Evolutionary conservation across 768 basidiomycete genomes (phyloP), one percentile per base, ranked within the genome.

Genomic region (Termitomyces sp.): DNA sequence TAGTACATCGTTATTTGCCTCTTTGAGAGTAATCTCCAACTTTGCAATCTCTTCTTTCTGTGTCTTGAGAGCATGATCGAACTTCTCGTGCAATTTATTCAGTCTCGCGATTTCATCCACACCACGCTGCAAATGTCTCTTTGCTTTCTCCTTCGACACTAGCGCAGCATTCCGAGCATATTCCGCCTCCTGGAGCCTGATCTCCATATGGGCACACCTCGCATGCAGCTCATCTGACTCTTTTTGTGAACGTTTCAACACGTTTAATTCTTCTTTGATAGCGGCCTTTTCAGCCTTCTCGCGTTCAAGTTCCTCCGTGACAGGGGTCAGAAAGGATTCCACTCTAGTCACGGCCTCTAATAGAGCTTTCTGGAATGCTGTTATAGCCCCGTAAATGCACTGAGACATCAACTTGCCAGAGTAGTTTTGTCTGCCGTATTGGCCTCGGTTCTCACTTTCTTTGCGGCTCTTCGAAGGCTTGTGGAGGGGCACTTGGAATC

Each of bases 381-480:
- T 60, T 41, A 55, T 33, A 1, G 13, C 8, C 3, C 26, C 8
- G 4, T 48, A 8, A 31, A 36, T 28, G 10, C 3, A 9, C 5
- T 33, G 1, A 13, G n/a, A 2, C n/a, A 24, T n/a, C 18, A 47
- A 55, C 59, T 58, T 33, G 51, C 62, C 31, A 36, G 28, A 3
- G 56, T 42, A 33, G 34, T 15, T 51, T 36, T 50, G 36, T 58
- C 54, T 24, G 46, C 56, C 10, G 34, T 31, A 20, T 28, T 28
- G 15, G 54, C 59, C 44, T 51, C 56, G 24, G 18, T 13, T 52
- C n/a, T 55, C 2, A 62, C 26, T 41, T 62, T 60, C 37, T 51
- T 52, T 6, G 20, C 50, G 47, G 63, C 63, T 39, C 56, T 51
- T 22, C 42, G 50, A 46, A 64, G 18, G 26, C 48, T 64, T 22